A percentile compares a stretch with the other conserved stretches of the same genome.
phyloP scores from a whole-genome alignment of 495 filamentous ascomycete species.

The Aspergillus olivimuriae region DNA sequence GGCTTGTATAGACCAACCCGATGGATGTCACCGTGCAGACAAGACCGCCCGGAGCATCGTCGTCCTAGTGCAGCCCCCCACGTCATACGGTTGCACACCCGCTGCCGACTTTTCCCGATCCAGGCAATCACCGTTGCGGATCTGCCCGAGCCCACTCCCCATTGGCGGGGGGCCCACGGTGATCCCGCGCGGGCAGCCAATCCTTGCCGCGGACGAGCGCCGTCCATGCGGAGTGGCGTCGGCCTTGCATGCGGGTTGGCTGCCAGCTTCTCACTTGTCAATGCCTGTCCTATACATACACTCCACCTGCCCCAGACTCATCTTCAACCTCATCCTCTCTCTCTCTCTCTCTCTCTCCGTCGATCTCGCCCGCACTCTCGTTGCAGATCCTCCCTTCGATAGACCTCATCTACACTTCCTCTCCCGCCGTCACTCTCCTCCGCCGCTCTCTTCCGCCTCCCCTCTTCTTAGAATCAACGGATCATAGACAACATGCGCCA shows the following conservation, averaged over 20 bases:
- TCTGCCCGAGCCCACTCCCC: conserved; percentile 14
- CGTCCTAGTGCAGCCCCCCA: conserved; percentile 9
- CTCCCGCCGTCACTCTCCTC: background rate
- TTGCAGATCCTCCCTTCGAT: too few species aligned
- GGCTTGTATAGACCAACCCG: background rate
- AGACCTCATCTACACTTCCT: background rate
- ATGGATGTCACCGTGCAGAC: background rate
- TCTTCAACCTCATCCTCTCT: too few species aligned
- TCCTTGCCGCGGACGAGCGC: background rate
- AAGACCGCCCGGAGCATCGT: background rate
- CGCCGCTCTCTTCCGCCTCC: background rate
- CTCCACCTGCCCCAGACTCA: too few species aligned
- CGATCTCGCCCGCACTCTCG: too few species aligned
- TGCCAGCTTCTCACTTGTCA: too few species aligned
- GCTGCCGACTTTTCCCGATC: conserved; percentile 11
- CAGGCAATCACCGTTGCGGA: conserved; percentile 9
- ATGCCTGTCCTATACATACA: too few species aligned
- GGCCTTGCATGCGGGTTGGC: too few species aligned
- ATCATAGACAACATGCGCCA: conserved; percentile 30
- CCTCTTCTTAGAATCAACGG: background rate
- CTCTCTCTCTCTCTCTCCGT: too few species aligned
- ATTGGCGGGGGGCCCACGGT: background rate
- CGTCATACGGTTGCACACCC: conserved; percentile 33
- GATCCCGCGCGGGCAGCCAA: background rate
- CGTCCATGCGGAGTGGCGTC: too few species aligned